Evolutionary conservation across 331 rosid genomes (phyloP).

Genomic region (Phaseolus coccineus): DNA sequence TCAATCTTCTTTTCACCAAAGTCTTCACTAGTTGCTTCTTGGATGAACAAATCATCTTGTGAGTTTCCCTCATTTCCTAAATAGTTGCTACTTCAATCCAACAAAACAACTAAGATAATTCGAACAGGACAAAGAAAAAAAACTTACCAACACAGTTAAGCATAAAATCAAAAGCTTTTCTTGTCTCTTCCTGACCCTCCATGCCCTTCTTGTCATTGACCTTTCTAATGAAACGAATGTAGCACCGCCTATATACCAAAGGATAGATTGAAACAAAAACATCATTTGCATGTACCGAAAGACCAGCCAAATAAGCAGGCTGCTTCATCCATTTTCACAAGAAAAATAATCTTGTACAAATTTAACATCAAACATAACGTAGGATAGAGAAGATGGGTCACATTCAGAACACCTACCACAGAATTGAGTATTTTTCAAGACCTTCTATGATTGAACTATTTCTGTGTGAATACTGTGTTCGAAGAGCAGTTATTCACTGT

Average conservation of each 20-base stretch:
- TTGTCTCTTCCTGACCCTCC: constrained; percentile 99
- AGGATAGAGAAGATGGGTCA: constrained; percentile 18
- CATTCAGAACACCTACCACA: not conserved
- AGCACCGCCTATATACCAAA: constrained; percentile 75
- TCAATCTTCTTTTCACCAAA: constrained; percentile 5
- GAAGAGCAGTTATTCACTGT: too few species aligned
- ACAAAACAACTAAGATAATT: not conserved
- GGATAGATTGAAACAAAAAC: constrained; percentile 33
- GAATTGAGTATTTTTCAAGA: not conserved
- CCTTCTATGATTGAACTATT: constrained; percentile 4
- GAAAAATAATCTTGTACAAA: constrained; percentile 16
- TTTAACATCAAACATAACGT: constrained; percentile 11
- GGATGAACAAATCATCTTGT: constrained; percentile 5
- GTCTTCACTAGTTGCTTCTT: constrained; percentile 7
- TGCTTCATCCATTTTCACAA: constrained; percentile 33
- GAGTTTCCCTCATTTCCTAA: constrained; percentile 20
- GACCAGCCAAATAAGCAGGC: constrained; percentile 23
- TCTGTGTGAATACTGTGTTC: too few species aligned
- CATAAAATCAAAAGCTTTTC: constrained; percentile 98
- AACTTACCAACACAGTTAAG: constrained; percentile 86
- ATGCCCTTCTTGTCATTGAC: constrained; percentile 83
- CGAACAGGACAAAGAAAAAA: constrained; percentile 33
- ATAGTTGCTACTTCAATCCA: constrained; percentile 29
- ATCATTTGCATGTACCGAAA: not conserved
- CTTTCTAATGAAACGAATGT: constrained; percentile 91